A percentile compares a stretch with the other conserved stretches of the same genome.
Conservation (phyloP, 2,329 filamentous ascomycete species). For the Diaporthe vexans region DNA sequence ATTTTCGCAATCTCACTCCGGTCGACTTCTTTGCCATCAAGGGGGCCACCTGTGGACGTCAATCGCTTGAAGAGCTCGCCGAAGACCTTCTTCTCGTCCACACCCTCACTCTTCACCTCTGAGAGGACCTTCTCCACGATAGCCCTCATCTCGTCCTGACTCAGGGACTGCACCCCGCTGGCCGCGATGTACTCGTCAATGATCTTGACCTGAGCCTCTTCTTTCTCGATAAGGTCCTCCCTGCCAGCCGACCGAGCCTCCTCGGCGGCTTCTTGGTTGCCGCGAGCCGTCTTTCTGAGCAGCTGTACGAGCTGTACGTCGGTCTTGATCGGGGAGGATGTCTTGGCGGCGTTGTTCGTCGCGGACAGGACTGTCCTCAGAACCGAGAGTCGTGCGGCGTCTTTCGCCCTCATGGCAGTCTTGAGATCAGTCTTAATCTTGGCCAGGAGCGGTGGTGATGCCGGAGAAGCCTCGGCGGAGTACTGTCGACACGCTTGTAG, state of each 20-base stretch:
- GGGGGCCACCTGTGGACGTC: slow-evolving; percentile 61
- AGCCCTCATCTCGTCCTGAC: slow-evolving; percentile 69
- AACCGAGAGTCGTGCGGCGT: slow-evolving; percentile 74
- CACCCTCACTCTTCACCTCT: slow-evolving; percentile 62
- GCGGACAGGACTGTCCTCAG: slow-evolving; percentile 78
- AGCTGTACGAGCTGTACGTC: slow-evolving; percentile 78
- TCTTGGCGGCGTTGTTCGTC: slow-evolving; percentile 81
- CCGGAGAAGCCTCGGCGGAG: slow-evolving; percentile 52
- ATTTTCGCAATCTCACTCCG: slow-evolving; percentile 71
- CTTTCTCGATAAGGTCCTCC: slow-evolving; percentile 78
- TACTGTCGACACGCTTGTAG: slow-evolving; percentile 47
- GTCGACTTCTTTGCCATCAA: slow-evolving; percentile 76
- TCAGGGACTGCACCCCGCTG: slow-evolving; percentile 71
- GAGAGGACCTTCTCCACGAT: slow-evolving; percentile 67
- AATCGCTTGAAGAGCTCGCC: slow-evolving; percentile 76
- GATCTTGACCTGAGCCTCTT: slow-evolving; percentile 74
- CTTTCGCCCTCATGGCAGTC: slow-evolving; percentile 75
- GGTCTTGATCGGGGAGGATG: slow-evolving; percentile 73
- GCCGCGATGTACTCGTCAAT: slow-evolving; percentile 74
- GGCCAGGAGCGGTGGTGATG: slow-evolving; percentile 58
- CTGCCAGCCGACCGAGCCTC: slow-evolving; percentile 77
- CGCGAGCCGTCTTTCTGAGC: slow-evolving; percentile 73
- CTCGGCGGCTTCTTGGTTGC: slow-evolving; percentile 69
- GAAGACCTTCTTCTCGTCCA: slow-evolving; percentile 61
- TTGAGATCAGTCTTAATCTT: slow-evolving; percentile 75